Evolutionary conservation across 2,329 filamentous ascomycete species (phyloP).

Genomic region (Metarhizium sp.): DNA sequence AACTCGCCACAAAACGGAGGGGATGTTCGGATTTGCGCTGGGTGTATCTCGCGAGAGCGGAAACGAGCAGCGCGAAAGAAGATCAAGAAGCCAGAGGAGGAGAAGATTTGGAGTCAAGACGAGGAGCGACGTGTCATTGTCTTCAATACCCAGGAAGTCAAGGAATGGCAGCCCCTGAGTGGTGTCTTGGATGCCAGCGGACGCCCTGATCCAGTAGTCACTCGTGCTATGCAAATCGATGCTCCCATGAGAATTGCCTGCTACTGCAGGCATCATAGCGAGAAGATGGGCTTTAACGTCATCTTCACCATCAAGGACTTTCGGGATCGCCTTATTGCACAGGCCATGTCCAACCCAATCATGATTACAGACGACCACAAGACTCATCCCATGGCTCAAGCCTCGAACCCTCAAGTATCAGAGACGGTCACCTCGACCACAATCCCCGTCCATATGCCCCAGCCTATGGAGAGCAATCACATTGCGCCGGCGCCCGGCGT

Average conservation of each 20-base stretch:
- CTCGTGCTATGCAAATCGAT: slow-evolving; percentile 66
- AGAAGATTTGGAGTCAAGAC: slow-evolving; percentile 74
- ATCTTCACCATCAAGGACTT: slow-evolving; percentile 92
- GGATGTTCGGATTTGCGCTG: slow-evolving; percentile 83
- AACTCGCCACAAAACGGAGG: slow-evolving; percentile 76
- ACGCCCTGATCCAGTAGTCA: slow-evolving; percentile 35
- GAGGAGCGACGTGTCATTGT: slow-evolving; percentile 77
- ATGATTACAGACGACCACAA: slow-evolving; percentile 99
- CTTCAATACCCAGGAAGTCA: slow-evolving; percentile 82
- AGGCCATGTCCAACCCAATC: slow-evolving; percentile 78
- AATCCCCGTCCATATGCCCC: slow-evolving; percentile 8
- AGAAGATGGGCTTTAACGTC: slow-evolving; percentile 85
- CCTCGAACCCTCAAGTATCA: slow-evolving; percentile 17
- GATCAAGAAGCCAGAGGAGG: slow-evolving; percentile 85
- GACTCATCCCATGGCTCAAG: slow-evolving; percentile 46
- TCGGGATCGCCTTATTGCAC: slow-evolving; percentile 65
- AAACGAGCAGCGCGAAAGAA: slow-evolving; percentile 91
- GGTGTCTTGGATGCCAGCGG: slow-evolving; percentile 36
- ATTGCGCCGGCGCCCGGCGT: slow-evolving; percentile 20
- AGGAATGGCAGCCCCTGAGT: slow-evolving; percentile 65
- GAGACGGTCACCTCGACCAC: slow-evolving; percentile 17
- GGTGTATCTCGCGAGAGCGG: slow-evolving; percentile 85
- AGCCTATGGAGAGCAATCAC: slow-evolving; percentile 19
- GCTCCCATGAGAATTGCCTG: slow-evolving; percentile 94
- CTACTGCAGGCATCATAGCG: slow-evolving; percentile 90